phyloP scores from a whole-genome alignment of 495 filamentous ascomycete genomes.

The Mytilinidion resinicola region DNA sequence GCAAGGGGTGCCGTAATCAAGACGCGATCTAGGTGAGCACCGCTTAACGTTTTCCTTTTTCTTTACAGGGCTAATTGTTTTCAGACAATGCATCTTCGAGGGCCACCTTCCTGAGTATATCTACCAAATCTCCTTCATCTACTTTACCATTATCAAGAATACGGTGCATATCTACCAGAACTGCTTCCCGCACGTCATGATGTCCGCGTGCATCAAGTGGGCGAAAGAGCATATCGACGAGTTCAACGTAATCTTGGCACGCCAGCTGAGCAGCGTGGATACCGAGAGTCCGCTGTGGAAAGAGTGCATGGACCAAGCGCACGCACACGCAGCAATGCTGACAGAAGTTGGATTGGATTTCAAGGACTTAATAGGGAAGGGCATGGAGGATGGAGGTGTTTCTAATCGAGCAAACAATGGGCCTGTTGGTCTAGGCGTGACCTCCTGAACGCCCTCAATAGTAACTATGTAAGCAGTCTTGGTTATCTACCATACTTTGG shows the following conservation, averaged over 20 bases:
- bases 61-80: slow-evolving; percentile 1
- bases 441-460: not conserved
- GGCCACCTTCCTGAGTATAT: slow-evolving; percentile 88
- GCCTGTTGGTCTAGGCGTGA: slow-evolving; percentile 18
- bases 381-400: slow-evolving; percentile 14
- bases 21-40: slow-evolving; percentile 68
- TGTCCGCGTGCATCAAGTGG: slow-evolving; percentile 92
- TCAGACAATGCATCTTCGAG: slow-evolving; percentile 85
- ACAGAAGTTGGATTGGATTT: slow-evolving; percentile 89
- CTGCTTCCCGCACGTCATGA: slow-evolving; percentile 80
- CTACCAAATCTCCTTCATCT: slow-evolving; percentile 91
- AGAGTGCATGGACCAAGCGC: slow-evolving; percentile 76
- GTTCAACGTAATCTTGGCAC: slow-evolving; percentile 73
- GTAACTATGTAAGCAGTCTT: not conserved
- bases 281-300: slow-evolving; percentile 63
- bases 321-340: slow-evolving; percentile 71
- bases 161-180: slow-evolving; percentile 81
- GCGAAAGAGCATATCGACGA: slow-evolving; percentile 85
- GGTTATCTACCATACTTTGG: not conserved
- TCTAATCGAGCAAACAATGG: not conserved
- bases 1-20: slow-evolving; percentile 69
- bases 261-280: slow-evolving; percentile 78
- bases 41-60: not conserved
- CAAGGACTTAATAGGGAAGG: slow-evolving; percentile 55
- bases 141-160: slow-evolving; percentile 89